Evolutionary conservation across 148 eudicot species (phyloP).

Genomic region (Bassia scoparia): DNA sequence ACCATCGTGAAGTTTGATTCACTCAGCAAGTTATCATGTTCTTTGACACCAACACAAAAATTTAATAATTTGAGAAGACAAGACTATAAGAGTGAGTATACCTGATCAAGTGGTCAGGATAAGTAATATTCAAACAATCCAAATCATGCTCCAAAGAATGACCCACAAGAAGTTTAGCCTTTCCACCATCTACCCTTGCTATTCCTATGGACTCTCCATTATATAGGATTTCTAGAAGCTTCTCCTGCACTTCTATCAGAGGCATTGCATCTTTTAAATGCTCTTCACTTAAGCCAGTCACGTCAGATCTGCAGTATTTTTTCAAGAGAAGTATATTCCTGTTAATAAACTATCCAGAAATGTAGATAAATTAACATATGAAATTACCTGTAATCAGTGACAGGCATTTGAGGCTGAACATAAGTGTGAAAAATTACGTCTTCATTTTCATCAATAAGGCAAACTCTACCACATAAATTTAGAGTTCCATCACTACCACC

Average conservation of each 20-base stretch:
- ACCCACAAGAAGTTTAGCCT: conserved; percentile 72
- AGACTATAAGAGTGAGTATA: conserved; percentile 24
- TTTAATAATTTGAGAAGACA: background rate
- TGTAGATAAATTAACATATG: conserved; percentile 2
- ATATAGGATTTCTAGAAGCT: conserved; percentile 46
- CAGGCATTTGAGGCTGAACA: conserved; percentile 59
- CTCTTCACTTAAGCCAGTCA: conserved; percentile 64
- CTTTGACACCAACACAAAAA: background rate
- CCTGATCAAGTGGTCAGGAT: conserved; percentile 70
- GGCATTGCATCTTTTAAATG: conserved; percentile 68
- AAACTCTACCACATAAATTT: conserved; percentile 71
- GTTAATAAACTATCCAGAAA: no score
- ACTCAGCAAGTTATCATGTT: no score
- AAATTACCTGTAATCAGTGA: conserved; percentile 68
- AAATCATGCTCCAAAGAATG: conserved; percentile 61
- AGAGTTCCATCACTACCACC: conserved; percentile 80
- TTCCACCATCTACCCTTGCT: conserved; percentile 56
- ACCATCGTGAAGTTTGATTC: no score
- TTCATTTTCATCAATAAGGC: conserved; percentile 70
- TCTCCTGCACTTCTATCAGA: conserved; percentile 56
- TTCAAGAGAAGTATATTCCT: no score
- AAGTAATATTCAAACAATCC: conserved; percentile 52
- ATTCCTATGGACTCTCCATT: conserved; percentile 69
- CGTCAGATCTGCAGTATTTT: conserved; percentile 37
- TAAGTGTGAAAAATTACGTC: conserved; percentile 66